A percentile compares a stretch with the other conserved stretches of the same genome.
Evolutionary conservation across 495 filamentous ascomycete species (phyloP).

Genomic region (Aspergillus nidulans): DNA sequence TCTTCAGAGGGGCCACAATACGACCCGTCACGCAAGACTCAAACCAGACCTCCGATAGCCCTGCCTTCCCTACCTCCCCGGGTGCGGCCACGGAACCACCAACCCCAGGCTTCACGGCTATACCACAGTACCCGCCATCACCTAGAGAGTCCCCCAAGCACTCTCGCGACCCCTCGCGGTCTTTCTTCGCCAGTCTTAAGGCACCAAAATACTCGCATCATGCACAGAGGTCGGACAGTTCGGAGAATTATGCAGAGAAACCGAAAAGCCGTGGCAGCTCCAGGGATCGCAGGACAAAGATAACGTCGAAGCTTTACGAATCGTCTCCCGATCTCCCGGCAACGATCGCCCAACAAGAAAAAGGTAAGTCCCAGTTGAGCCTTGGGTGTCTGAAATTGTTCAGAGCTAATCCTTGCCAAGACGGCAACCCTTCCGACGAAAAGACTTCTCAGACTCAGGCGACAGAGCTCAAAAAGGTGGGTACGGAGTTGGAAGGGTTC

Average conservation of each 20-base stretch:
- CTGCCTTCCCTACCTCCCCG: constrained; percentile 31
- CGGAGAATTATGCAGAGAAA: constrained; percentile 34
- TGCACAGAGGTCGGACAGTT: constrained; percentile 38
- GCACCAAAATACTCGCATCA: constrained; percentile 51
- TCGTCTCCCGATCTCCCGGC: constrained; percentile 41
- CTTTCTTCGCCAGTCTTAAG: constrained; percentile 55
- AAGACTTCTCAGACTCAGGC: constrained; percentile 24
- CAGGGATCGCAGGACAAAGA: constrained; percentile 34
- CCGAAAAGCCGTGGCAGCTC: constrained; percentile 44
- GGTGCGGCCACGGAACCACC: constrained; percentile 24
- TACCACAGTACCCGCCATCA: constrained; percentile 51
- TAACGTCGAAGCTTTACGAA: constrained; percentile 32
- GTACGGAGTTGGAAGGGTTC: constrained; percentile 27
- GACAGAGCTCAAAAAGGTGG: constrained; percentile 25
- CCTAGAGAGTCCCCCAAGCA: constrained; percentile 46
- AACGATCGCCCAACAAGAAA: constrained; percentile 29
- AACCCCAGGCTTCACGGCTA: constrained; percentile 49
- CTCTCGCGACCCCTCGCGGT: constrained; percentile 49
- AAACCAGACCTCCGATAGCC: constrained; percentile 29
- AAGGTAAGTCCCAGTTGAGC: constrained; percentile 21
- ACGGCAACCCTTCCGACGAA: constrained; percentile 14
- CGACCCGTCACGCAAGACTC: constrained; percentile 43
- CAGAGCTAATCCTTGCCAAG: constrained; percentile 18
- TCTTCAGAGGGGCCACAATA: constrained; percentile 41
- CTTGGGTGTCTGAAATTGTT: neutral